Base-by-base conservation (phyloP, 352 stramenopile species). In the Pythium sukuiense region DNA sequence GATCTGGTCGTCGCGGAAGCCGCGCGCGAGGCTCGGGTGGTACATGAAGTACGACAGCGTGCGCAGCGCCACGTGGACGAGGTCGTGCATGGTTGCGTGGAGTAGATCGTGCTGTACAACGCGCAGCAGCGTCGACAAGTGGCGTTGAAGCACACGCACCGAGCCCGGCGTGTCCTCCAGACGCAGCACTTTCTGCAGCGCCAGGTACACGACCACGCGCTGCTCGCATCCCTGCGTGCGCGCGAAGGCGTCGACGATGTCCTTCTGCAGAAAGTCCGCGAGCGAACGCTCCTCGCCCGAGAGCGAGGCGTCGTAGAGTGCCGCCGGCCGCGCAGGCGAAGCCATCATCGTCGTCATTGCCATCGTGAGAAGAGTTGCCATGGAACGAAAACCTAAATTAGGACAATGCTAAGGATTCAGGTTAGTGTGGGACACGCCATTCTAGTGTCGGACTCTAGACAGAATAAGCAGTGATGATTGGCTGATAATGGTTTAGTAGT, bases 41-140 rank as follows among this genome's bases (percentile, higher is more conserved):
- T 85, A 70, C 73, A 92, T 79, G 39, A 89, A 76, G 55, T 89
- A 92, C 57, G 83, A 92, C 12, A 92, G 72, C 65, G 81, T 85
- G 48, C 75, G 76, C 50, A 85, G 67, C 59, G 72, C 77, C 12
- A 79, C 55, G 56, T 82, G 70, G n/a, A 81, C 33, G 35, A 80
- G 18, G 27, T 85, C 76, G 5, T 45, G 59, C 52, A 82, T 65
- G 7, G 73, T 76, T 1, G 76, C 68, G 12, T 78, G 68, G 58
- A 79, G 67, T 60, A 92, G 49, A 59, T 92, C 81, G 24, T 73
- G 59, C 33, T 76, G 74, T 26, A 92, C 62, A 62, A 80, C 76
- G 32, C 13, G 43, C 39, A 89, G 61, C 12, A 92, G 56, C 1
- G 26, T 48, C 12, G 81, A 50, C 37, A 88, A 26, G 14, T 79